Evolutionary conservation across 192 early-diverging fungal genomes (phyloP), one percentile per base, ranked within the genome.

Genomic region (Dissophora globulifera): DNA sequence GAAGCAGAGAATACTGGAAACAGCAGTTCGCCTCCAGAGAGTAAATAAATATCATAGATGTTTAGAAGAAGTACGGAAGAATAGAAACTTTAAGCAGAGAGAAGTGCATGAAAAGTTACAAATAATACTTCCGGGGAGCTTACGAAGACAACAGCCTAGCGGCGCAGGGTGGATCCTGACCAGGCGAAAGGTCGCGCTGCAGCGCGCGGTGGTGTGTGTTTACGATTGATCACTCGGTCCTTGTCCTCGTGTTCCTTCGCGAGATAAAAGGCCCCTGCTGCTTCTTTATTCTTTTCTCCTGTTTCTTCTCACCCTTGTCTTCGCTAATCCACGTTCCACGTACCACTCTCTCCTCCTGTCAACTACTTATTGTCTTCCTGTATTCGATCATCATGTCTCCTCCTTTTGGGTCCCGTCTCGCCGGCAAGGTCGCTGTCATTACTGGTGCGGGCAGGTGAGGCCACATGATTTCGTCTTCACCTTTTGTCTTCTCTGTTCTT

Each of bases 401-500:
- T 25, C 57, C 62, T 3, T 64, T 64, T 27, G 72, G 72, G 62
- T 27, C 25, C 47, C 80, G 89, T 69, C 82, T 92, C 41, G 72
- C 65, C 41, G 84, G 79, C 32, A 95, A 93, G 79, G 93, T 95
- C 19, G 91, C 90, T 19, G 81, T 95, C 58, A 86, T 95, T 55
- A 95, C 93, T 50, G 93, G 93, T 54, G 91, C 90, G 53, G 91
- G 86, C 62, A 86, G 88, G 92, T 89, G 83, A 78, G 79, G 67
- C 29, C 25, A 9, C 29, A 17, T 58, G 3, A 8, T 15, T 35
- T 5, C n/a, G 17, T 4, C 22, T n/a, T n/a, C n/a, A n/a, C n/a
- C n/a, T n/a, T n/a, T 38, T 49, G 19, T 2, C 11, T 23, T 49
- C 3, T 40, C 38, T 41, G 5, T 41, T 1, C 31, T 7, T 56